Conservation (phyloP, 2,329 filamentous ascomycete genomes). For the Cordyceps pruinosa region DNA sequence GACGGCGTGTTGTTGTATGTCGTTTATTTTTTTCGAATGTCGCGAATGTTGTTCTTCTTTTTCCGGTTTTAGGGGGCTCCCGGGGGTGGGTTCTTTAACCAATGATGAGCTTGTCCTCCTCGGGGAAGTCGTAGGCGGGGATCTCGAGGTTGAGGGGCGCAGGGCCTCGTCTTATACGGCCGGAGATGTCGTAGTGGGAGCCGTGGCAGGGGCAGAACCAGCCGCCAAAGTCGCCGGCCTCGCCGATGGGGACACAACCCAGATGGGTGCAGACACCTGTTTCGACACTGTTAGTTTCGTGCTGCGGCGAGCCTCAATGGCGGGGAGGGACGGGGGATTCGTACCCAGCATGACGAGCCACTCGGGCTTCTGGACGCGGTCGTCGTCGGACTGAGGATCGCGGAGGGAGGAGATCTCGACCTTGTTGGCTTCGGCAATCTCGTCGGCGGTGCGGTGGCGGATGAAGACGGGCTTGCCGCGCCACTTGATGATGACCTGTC, state of each 20-base stretch:
- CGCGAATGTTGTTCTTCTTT: background rate
- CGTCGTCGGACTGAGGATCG: slow-evolving; percentile 84
- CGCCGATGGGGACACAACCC: slow-evolving; percentile 97
- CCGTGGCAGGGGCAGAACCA: slow-evolving; percentile 99
- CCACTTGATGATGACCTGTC: slow-evolving; percentile 97
- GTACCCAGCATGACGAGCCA: slow-evolving; percentile 98
- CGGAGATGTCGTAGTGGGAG: slow-evolving; percentile 99
- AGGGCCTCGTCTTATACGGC: slow-evolving; percentile 94
- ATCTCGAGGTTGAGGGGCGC: slow-evolving; percentile 97
- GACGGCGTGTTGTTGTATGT: slow-evolving; percentile 4
- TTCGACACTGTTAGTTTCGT: slow-evolving; percentile 18
- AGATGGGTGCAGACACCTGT: slow-evolving; percentile 96
- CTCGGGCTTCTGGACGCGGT: slow-evolving; percentile 96
- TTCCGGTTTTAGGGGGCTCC: background rate
- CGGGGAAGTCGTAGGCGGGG: slow-evolving; percentile 84
- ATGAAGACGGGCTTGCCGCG: slow-evolving; percentile 99
- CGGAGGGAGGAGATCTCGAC: slow-evolving; percentile 76
- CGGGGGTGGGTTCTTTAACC: slow-evolving; percentile 67
- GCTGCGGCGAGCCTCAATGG: background rate
- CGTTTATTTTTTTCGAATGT: background rate
- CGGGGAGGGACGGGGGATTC: slow-evolving; percentile 16
- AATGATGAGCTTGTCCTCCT: slow-evolving; percentile 83
- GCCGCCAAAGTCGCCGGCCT: slow-evolving; percentile 94
- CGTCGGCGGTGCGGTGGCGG: slow-evolving; percentile 87
- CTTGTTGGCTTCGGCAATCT: slow-evolving; percentile 93